Conservation (phyloP, 495 filamentous ascomycete species). For the Annulohypoxylon moriforme region DNA sequence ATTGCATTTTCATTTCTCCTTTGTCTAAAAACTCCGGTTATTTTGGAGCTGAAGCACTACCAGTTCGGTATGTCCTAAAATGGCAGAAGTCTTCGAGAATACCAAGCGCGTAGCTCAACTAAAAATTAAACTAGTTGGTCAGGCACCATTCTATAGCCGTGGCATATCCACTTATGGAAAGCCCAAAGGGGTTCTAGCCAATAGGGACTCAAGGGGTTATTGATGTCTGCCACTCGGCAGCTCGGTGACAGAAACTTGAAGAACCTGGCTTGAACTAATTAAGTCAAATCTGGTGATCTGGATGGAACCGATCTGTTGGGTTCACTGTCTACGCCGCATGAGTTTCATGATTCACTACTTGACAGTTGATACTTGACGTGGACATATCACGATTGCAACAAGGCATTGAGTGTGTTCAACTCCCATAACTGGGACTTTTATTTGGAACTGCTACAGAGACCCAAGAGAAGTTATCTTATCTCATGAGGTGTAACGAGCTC, state of each 20-base stretch:
- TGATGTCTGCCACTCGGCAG: background rate
- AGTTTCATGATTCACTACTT: background rate
- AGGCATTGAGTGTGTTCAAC: background rate
- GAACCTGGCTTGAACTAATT: background rate
- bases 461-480: background rate
- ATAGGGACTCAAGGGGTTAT: background rate
- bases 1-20: background rate
- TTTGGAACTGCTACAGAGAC: background rate
- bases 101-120: background rate
- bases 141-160: background rate
- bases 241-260: background rate
- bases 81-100: background rate
- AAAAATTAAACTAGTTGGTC: background rate
- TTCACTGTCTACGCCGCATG: background rate
- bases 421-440: too few species aligned
- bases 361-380: background rate
- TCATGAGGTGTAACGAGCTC: background rate
- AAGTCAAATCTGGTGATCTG: background rate
- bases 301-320: background rate
- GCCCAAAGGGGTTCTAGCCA: background rate
- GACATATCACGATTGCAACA: background rate
- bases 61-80: background rate
- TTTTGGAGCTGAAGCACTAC: background rate
- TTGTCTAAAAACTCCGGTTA: background rate
- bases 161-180: background rate